These are phyloP conservation scores for Echinochloa phyllopogon DNA, from an alignment of 176 grass and related monocot genomes.

Conservation along the genomic window DNA sequence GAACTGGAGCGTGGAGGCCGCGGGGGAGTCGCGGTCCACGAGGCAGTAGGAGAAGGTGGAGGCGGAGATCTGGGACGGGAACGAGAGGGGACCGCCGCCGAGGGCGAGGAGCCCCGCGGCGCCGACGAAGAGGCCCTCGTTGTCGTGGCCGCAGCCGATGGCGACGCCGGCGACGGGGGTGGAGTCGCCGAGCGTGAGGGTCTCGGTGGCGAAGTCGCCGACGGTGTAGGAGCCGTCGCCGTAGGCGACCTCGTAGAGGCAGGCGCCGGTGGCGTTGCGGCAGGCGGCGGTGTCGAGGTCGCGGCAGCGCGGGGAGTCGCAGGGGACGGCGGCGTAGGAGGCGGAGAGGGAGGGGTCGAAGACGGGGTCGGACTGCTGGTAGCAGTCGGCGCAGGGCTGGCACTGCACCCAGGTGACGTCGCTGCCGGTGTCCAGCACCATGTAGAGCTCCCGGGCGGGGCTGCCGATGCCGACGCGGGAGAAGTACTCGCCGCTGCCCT, in stretches of 20 bases:
- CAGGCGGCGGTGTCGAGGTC: conserved; percentile 83
- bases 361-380: conserved; percentile 85
- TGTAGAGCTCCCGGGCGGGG: conserved; percentile 69
- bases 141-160: conserved; percentile 96
- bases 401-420: conserved; percentile 98
- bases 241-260: conserved; percentile 86
- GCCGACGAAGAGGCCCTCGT: conserved; percentile 91
- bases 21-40: conserved; percentile 88
- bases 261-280: conserved; percentile 66
- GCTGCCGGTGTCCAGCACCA: conserved; percentile 97
- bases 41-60: conserved; percentile 92
- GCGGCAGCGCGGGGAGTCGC: conserved; percentile 64
- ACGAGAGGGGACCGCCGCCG: conserved; percentile 75
- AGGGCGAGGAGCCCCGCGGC: conserved; percentile 76
- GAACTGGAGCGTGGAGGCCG: conserved; percentile 81
- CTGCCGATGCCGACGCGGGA: conserved; percentile 75
- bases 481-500: conserved; percentile 98
- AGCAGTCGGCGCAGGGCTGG: conserved; percentile 92
- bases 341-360: conserved; percentile 71
- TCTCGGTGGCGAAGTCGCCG: conserved; percentile 87
- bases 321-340: conserved; percentile 69
- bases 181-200: conserved; percentile 69
- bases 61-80: conserved; percentile 90
- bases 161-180: conserved; percentile 53
- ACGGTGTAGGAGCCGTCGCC: conserved; percentile 98